A percentile compares a stretch with the other conserved stretches of the same genome.
Conservation (phyloP, 371 early-diverging fungal genomes). For the Mortierella sp. region DNA sequence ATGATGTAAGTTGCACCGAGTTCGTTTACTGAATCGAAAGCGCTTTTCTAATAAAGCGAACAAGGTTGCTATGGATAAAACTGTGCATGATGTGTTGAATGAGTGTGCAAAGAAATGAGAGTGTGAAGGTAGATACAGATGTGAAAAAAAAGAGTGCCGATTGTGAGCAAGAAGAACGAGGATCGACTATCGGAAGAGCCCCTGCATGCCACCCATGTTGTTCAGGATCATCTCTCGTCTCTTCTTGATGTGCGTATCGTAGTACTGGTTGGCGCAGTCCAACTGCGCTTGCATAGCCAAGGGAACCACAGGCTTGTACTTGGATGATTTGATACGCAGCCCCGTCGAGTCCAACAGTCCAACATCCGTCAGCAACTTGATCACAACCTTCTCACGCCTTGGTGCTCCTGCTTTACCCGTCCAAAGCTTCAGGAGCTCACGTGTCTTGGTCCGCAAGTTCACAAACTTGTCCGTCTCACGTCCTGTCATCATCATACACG, state of each 20-base stretch:
- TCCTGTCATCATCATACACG: slow-evolving; percentile 54
- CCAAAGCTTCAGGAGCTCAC: slow-evolving; percentile 51
- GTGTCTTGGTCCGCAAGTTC: slow-evolving; percentile 48
- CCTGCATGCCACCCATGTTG: slow-evolving; percentile 14
- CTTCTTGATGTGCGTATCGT: slow-evolving; percentile 38
- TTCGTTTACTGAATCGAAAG: too few relatives aligned
- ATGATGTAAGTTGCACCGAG: too few relatives aligned
- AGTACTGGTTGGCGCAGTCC: slow-evolving; percentile 42
- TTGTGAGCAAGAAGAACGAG: neutral
- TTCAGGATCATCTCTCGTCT: slow-evolving; percentile 34
- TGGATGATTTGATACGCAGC: slow-evolving; percentile 19
- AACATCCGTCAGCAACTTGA: slow-evolving; percentile 40
- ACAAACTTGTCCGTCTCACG: slow-evolving; percentile 54
- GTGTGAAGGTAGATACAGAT: neutral
- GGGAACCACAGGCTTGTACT: slow-evolving; percentile 19
- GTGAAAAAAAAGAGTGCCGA: neutral
- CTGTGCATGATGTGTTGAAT: too few relatives aligned
- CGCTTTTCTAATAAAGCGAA: too few relatives aligned
- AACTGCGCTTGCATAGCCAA: slow-evolving; percentile 25
- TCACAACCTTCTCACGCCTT: slow-evolving; percentile 37
- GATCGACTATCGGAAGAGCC: slow-evolving; percentile 7
- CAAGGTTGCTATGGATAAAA: too few relatives aligned
- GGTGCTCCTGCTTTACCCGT: slow-evolving; percentile 36
- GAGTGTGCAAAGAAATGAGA: neutral
- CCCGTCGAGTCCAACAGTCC: slow-evolving; percentile 37